These are phyloP conservation scores for Neolentinus lepideus DNA, from an alignment of 1,284 basidiomycete species.

Conservation along the genomic window DNA sequence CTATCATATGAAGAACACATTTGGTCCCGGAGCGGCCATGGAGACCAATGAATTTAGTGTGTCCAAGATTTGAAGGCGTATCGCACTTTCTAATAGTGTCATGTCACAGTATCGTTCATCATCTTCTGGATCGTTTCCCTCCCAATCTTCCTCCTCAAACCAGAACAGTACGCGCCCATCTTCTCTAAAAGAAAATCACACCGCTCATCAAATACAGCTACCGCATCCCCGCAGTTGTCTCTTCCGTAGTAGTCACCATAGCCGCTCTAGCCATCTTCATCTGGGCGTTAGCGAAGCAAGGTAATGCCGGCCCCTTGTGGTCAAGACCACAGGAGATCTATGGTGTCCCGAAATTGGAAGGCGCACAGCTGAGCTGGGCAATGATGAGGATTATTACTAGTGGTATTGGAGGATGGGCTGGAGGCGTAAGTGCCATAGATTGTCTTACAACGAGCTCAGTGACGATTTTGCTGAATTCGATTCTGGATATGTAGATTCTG, in stretches of 20 bases:
- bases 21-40: slow-evolving; percentile 19
- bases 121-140: slow-evolving; percentile 20
- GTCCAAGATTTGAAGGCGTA: slow-evolving; percentile 2
- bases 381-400: slow-evolving; percentile 26
- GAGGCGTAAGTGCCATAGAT: slow-evolving; percentile 11
- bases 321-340: slow-evolving; percentile 21
- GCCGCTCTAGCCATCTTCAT: slow-evolving; percentile 24
- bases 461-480: neutral
- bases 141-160: slow-evolving; percentile 18
- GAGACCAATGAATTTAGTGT: slow-evolving; percentile 25
- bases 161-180: slow-evolving; percentile 10
- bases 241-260: slow-evolving; percentile 21
- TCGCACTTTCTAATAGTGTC: slow-evolving; percentile 4
- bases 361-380: slow-evolving; percentile 21
- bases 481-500: slow-evolving; percentile 11
- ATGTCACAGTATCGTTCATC: slow-evolving; percentile 18
- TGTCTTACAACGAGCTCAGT: neutral
- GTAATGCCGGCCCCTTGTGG: slow-evolving; percentile 23
- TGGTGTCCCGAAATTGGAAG: slow-evolving; percentile 16
- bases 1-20: slow-evolving; percentile 24
- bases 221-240: slow-evolving; percentile 19
- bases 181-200: too few relatives aligned
- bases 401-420: slow-evolving; percentile 22
- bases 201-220: slow-evolving; percentile 13
- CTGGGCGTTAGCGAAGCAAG: slow-evolving; percentile 26